Base-by-base conservation (phyloP, 768 basidiomycete species). In the Naematelia aurantialba region DNA sequence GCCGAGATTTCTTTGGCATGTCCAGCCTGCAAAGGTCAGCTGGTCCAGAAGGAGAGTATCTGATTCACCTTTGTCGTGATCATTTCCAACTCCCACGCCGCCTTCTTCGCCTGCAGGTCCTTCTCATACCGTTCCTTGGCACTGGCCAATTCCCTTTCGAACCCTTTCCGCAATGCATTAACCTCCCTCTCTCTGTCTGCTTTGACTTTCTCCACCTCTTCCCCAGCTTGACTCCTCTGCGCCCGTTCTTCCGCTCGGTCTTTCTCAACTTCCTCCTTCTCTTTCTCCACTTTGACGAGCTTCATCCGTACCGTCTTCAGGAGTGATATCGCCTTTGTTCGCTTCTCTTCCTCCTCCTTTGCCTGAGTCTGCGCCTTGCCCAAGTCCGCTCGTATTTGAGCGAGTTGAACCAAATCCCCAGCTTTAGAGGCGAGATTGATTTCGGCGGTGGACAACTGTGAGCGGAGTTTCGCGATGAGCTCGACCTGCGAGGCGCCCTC, bases 331-430 rank as follows among this genome's bases (percentile, higher is more conserved):
- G 93, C 93, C 70, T 98, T 99, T 19, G 86, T 84, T 12, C 94
- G 85, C 78, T 99, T 98, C 78, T 99, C 96, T 76, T 98, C 96
- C 73, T 98, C 96, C 61, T 97, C 93, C 75, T 89, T 96, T 4
- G 85, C 87, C 10, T 80, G 56, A 19, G 79, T 80, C 63, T 85
- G 86, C 2, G 82, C 78, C 46, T 82, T 83, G 48, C 85, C 82
- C 0, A 87, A 76, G 57, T 96, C 89, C 17, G 80, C 75, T 48
- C 81, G 81, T n/a, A 91, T 78, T 17, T 80, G 81, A 1, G 82
- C 81, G 0, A 86, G 77, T 42, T 88, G 85, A 0, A 78, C 76
- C 53, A 83, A 81, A 44, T 81, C 83, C 55, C 81, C 83, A 1
- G 80, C 61, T 34, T 65, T 59, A 0, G 67, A 52, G 0, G 69